Conservation (phyloP, 345 rosid genomes). For the Psidium guajava region DNA sequence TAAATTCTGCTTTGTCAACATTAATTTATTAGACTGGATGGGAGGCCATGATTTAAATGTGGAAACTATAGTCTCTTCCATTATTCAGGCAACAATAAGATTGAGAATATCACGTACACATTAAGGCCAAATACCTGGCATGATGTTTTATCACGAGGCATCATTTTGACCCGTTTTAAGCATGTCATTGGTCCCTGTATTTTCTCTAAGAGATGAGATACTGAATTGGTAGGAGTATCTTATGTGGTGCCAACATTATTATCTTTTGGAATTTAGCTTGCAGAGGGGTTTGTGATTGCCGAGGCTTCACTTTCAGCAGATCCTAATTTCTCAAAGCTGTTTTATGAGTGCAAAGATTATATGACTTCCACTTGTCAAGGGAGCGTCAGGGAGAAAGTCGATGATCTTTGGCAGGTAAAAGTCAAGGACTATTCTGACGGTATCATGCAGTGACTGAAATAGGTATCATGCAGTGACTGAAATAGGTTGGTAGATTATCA, state of each 20-base stretch:
- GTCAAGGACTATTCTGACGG: background rate
- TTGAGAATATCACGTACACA: background rate
- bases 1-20: background rate
- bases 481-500: background rate
- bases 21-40: background rate
- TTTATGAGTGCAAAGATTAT: constrained; percentile 78
- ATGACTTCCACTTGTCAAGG: constrained; percentile 56
- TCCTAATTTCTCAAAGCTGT: constrained; percentile 55
- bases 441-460: background rate
- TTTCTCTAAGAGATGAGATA: background rate
- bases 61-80: background rate
- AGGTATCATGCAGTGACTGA: background rate
- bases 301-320: constrained; percentile 46
- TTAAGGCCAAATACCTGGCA: background rate
- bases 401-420: constrained; percentile 78
- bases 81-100: background rate
- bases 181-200: background rate
- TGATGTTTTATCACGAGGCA: background rate
- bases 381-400: constrained; percentile 49
- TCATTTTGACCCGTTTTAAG: background rate
- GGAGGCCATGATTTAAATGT: background rate
- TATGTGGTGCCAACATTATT: background rate
- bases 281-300: constrained; percentile 53
- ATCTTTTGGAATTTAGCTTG: constrained; percentile 35
- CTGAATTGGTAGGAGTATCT: background rate